phyloP scores from a whole-genome alignment of 202 grass and related monocot genomes.

The Alloteropsis angusta region DNA sequence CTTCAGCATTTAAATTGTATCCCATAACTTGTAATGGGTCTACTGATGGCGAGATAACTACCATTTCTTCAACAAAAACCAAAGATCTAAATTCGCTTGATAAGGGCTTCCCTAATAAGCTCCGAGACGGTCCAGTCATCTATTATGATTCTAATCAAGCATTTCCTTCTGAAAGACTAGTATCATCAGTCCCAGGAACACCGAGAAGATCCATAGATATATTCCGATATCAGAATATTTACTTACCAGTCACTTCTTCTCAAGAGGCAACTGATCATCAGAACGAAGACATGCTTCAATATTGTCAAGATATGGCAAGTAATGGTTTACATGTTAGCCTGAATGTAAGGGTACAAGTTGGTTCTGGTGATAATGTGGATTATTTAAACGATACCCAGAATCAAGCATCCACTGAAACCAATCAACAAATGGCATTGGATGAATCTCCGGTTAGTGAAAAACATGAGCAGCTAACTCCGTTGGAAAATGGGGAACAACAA shows the following conservation, averaged over 20 bases:
- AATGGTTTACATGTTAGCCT: not conserved
- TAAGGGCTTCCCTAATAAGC: not conserved
- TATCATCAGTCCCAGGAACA: conserved; percentile 13
- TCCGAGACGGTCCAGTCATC: not conserved
- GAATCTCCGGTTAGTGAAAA: not conserved
- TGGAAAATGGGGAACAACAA: conserved; percentile 3
- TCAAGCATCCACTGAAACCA: conserved; percentile 5
- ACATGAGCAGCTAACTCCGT: not conserved
- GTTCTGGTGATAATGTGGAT: conserved; percentile 21
- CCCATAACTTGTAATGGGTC: not conserved
- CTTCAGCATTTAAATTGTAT: not conserved
- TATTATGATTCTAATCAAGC: conserved; percentile 15
- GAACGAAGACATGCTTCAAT: conserved; percentile 4
- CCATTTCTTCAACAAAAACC: not conserved
- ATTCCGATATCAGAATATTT: conserved; percentile 26
- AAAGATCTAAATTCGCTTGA: not conserved
- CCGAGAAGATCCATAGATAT: conserved; percentile 22
- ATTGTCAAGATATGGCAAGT: not conserved
- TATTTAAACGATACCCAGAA: not conserved
- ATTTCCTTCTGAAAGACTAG: conserved; percentile 7
- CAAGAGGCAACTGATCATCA: conserved; percentile 33
- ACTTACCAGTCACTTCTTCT: conserved; percentile 42
- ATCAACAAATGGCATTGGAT: not conserved
- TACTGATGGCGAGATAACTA: not conserved
- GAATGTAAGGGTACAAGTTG: not conserved